These are phyloP conservation scores for Pichia sp. DNA, from an alignment of 1,139 yeast genomes.

Conservation along the genomic window DNA sequence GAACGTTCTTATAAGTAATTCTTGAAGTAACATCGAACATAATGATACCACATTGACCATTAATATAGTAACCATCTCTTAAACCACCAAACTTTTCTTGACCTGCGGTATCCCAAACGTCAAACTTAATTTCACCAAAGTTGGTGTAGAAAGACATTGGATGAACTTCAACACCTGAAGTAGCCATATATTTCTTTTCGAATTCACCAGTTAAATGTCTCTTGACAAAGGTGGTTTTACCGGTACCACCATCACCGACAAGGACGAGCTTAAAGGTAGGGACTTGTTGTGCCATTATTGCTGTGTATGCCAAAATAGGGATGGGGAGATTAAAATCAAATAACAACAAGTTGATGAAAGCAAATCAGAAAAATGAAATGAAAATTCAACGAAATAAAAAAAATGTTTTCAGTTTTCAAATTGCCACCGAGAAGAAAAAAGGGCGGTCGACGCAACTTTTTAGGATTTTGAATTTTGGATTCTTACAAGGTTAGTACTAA, in stretches of 20 bases:
- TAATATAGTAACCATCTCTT: constrained; percentile 98
- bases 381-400: background rate
- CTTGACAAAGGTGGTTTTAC: constrained; percentile 99
- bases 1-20: constrained; percentile 98
- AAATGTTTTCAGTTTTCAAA: background rate
- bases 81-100: constrained; percentile 99
- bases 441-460: background rate
- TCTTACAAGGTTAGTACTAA: no score
- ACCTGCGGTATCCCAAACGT: constrained; percentile 99
- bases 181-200: constrained; percentile 98
- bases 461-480: no score
- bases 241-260: constrained; percentile 99
- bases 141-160: constrained; percentile 98
- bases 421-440: background rate
- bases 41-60: constrained; percentile 99
- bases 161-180: constrained; percentile 98
- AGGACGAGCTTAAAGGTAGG: constrained; percentile 97
- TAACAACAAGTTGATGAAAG: background rate
- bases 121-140: constrained; percentile 97
- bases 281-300: constrained; percentile 59
- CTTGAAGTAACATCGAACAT: constrained; percentile 99
- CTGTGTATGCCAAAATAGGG: background rate
- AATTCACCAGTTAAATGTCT: constrained; percentile 99
- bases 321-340: background rate
- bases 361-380: background rate